A percentile compares a stretch with the other conserved stretches of the same genome.
Evolutionary conservation across 805 yeast genomes (phyloP).

Genomic region (Cyberlindnera mycetangii): DNA sequence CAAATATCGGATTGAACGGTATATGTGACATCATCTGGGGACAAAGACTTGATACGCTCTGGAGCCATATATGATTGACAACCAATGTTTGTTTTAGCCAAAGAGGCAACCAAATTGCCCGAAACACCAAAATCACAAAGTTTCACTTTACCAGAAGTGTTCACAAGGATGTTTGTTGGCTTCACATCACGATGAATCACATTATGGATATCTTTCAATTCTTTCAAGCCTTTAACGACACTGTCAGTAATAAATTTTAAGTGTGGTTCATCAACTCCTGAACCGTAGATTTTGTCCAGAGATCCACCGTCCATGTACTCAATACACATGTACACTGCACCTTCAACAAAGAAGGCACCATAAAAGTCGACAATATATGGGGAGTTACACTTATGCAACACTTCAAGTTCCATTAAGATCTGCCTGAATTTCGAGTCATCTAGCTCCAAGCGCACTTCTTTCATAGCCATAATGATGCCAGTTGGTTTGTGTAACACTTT

Average conservation of each 20-base stretch:
- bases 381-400: slow-evolving; percentile 85
- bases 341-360: slow-evolving; percentile 97
- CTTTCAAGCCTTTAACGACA: slow-evolving; percentile 77
- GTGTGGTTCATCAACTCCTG: slow-evolving; percentile 73
- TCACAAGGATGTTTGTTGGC: slow-evolving; percentile 89
- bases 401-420: slow-evolving; percentile 93
- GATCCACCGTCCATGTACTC: slow-evolving; percentile 98
- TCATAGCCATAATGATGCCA: slow-evolving; percentile 92
- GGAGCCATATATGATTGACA: slow-evolving; percentile 99
- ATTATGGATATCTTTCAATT: slow-evolving; percentile 84
- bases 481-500: slow-evolving; percentile 94
- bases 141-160: slow-evolving; percentile 81
- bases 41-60: slow-evolving; percentile 77
- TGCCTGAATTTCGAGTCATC: slow-evolving; percentile 94
- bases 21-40: slow-evolving; percentile 75
- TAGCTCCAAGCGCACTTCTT: slow-evolving; percentile 88
- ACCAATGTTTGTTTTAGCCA: slow-evolving; percentile 94
- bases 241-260: slow-evolving; percentile 77
- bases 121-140: slow-evolving; percentile 95
- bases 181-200: slow-evolving; percentile 96
- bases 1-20: slow-evolving; percentile 94
- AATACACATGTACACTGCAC: slow-evolving; percentile 97
- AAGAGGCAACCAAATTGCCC: slow-evolving; percentile 90
- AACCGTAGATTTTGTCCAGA: slow-evolving; percentile 76
- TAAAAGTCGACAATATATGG: slow-evolving; percentile 93